Base-by-base conservation (phyloP, 2,329 filamentous ascomycete species). In the Dothidotthia symphoricarpi region DNA sequence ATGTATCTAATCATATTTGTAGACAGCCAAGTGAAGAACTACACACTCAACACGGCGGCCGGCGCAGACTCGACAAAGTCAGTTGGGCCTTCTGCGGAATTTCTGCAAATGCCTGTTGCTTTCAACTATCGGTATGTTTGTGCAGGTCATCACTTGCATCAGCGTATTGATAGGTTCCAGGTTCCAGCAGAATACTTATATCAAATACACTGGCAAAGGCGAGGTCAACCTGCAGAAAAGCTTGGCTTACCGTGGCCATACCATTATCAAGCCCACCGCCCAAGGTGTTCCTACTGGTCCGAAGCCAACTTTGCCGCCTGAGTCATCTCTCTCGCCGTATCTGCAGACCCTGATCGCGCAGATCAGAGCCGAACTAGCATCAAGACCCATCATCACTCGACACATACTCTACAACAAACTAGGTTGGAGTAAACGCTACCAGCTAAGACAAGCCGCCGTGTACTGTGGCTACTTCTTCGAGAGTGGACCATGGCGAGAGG, bases 381-480 rank as follows among this genome's bases (percentile, higher is more conserved):
- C 83, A 36, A 79, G 91, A 0, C 89, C 90, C 0, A 81, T 95
- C 30, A 94, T 90, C 81, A 96, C 91, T 3, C 81, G 90, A 0
- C 82, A 91, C 14, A 85, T 85, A 2, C 75, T 95, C 11, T 76
- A 85, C 53, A 96, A 95, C 66, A 76, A 78, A 35, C 74, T 96
- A 19, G 67, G 69, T 24, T 67, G 69, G 45, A 70, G 75, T 32
- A 73, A 74, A 41, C 72, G 75, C 16, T 72, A 74, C 36, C 67
- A 72, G 13, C 70, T 95, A 43, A 85, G 88, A 55, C 78, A 85
- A 59, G 86, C 86, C 31, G 78, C 90, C 35, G 85, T 88, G 47
- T 91, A 93, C 55, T 82, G 88, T 4, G 89, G 86, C 7, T 98
- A 95, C 69, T 88, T 90, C 67, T 96, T 97, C 74, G 85, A 86